phyloP scores from a whole-genome alignment of 192 early-diverging fungal genomes.

The Polychytrium aggregatum region DNA sequence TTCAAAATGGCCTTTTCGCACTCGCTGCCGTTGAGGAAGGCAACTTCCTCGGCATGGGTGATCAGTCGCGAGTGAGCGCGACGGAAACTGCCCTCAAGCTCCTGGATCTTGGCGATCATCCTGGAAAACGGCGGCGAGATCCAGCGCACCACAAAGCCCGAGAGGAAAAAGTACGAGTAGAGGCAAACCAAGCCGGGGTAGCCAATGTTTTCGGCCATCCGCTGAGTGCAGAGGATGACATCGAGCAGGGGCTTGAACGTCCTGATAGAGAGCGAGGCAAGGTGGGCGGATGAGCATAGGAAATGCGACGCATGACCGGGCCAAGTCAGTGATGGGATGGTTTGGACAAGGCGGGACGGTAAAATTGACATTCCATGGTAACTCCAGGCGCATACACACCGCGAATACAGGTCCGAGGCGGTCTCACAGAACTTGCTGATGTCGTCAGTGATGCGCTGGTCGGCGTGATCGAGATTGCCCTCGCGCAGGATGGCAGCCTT shows the following conservation, averaged over 20 bases:
- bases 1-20: conserved; percentile 77
- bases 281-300: too few species aligned
- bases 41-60: conserved; percentile 93
- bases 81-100: conserved; percentile 84
- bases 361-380: too few species aligned
- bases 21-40: conserved; percentile 74
- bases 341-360: too few species aligned
- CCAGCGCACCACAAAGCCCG: conserved; percentile 64
- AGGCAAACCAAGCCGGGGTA: conserved; percentile 73
- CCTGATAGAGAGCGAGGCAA: too few species aligned
- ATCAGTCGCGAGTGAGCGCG: conserved; percentile 89
- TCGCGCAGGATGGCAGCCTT: conserved; percentile 87
- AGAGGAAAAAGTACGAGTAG: conserved; percentile 65
- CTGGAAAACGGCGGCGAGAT: conserved; percentile 94
- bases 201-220: conserved; percentile 77
- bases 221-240: conserved; percentile 82
- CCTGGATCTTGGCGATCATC: conserved; percentile 86
- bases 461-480: conserved; percentile 80
- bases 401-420: conserved; percentile 72
- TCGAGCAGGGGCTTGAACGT: conserved; percentile 92
- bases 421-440: conserved; percentile 83
- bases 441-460: conserved; percentile 78
- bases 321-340: too few species aligned
- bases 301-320: too few species aligned
- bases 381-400: too few species aligned